These are phyloP conservation scores for Limonomyces culmigenus DNA, from an alignment of 1,284 basidiomycete species.

Conservation along the genomic window DNA sequence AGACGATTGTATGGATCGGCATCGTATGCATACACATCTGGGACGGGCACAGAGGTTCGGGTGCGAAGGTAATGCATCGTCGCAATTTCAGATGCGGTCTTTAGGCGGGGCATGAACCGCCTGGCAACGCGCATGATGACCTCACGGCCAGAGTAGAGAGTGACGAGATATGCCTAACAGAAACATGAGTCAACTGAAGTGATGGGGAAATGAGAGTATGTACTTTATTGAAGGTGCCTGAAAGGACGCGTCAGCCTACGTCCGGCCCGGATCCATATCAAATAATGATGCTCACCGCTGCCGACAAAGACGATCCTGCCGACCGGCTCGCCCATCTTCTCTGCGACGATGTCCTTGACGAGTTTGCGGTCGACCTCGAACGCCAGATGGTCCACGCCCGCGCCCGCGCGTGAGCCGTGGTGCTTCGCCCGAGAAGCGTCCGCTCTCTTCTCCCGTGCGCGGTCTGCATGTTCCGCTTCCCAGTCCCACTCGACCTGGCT, in stretches of 20 bases:
- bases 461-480: conserved; percentile 46
- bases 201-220: conserved; percentile 7
- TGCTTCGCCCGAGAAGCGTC: conserved; percentile 35
- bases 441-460: conserved; percentile 37
- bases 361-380: conserved; percentile 58
- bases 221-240: conserved; percentile 67
- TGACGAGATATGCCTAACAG: conserved; percentile 54
- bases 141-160: conserved; percentile 38
- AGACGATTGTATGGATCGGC: conserved; percentile 68
- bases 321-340: conserved; percentile 46
- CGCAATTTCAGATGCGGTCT: conserved; percentile 70
- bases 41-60: conserved; percentile 52
- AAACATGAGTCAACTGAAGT: conserved; percentile 1
- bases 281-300: conserved; percentile 32
- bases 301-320: conserved; percentile 55
- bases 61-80: conserved; percentile 61
- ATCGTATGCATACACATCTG: conserved; percentile 56
- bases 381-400: conserved; percentile 22
- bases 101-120: conserved; percentile 65
- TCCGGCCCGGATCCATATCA: conserved; percentile 4
- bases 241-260: conserved; percentile 3
- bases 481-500: conserved; percentile 55
- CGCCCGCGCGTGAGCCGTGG: too few species aligned
- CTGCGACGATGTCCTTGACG: conserved; percentile 56
- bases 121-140: conserved; percentile 64